A percentile compares a stretch with the other conserved stretches of the same genome.
Conservation (phyloP, 805 yeast species). For the Maudiozyma serrabonitensis region DNA sequence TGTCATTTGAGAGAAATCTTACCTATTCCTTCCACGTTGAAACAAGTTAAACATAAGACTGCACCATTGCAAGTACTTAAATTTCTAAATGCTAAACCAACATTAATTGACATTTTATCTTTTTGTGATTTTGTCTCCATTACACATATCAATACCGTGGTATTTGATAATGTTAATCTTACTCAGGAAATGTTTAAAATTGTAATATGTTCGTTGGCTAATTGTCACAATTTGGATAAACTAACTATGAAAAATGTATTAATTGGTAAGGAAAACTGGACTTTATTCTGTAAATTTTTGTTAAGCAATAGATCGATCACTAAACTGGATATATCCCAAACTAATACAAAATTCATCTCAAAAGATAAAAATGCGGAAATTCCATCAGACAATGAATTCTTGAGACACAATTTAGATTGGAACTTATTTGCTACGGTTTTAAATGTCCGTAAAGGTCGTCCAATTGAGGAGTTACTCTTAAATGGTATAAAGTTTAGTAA, state of each 20-base stretch:
- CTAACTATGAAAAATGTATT: slow-evolving; percentile 69
- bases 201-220: slow-evolving; percentile 57
- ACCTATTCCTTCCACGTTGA: slow-evolving; percentile 82
- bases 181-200: slow-evolving; percentile 68
- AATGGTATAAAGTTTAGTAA: slow-evolving; percentile 70
- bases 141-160: slow-evolving; percentile 67
- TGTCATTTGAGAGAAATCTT: slow-evolving; percentile 85
- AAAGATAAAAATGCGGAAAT: slow-evolving; percentile 11
- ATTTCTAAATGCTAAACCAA: slow-evolving; percentile 75
- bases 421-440: slow-evolving; percentile 59
- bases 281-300: slow-evolving; percentile 63
- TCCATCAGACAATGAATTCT: slow-evolving; percentile 21
- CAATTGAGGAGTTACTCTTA: slow-evolving; percentile 59
- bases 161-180: slow-evolving; percentile 69
- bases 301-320: slow-evolving; percentile 48
- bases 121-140: slow-evolving; percentile 80
- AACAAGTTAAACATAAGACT: slow-evolving; percentile 67
- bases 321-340: slow-evolving; percentile 63
- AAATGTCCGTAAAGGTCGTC: slow-evolving; percentile 52
- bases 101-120: slow-evolving; percentile 76
- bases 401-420: slow-evolving; percentile 74
- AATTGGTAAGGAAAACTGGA: slow-evolving; percentile 69
- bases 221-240: slow-evolving; percentile 57
- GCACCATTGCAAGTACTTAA: slow-evolving; percentile 66
- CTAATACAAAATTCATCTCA: slow-evolving; percentile 26